Percentiles rank a stretch among this genome's conserved stretches.
These are phyloP conservation scores for Paracoccidioides lutzii DNA, from an alignment of 2,329 filamentous ascomycete genomes.

Conservation along the genomic window DNA sequence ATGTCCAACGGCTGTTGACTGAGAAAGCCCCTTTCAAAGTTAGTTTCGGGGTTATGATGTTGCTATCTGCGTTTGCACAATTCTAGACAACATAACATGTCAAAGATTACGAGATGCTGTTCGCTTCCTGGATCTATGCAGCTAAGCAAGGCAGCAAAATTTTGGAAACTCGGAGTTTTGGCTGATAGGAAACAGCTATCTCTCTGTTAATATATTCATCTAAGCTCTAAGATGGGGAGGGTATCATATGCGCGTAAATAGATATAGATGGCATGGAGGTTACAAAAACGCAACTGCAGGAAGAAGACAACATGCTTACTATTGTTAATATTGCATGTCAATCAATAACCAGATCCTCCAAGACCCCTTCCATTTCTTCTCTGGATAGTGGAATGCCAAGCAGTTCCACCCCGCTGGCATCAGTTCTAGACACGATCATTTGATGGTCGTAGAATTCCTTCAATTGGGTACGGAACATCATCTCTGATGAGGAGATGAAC, in stretches of 20 bases:
- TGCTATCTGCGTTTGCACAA: constrained; percentile 34
- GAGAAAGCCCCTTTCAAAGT: constrained; percentile 34
- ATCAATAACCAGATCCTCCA: constrained; percentile 56
- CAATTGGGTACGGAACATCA: constrained; percentile 83
- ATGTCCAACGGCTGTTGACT: constrained; percentile 27
- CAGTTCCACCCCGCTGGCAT: constrained; percentile 71
- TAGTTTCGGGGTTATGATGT: constrained; percentile 34
- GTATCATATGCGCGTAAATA: constrained; percentile 1
- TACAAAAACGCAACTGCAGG: not conserved
- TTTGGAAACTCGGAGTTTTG: not conserved
- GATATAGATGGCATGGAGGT: not conserved
- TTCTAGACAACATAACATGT: constrained; percentile 17
- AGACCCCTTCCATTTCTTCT: constrained; percentile 75
- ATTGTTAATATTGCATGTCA: constrained; percentile 10
- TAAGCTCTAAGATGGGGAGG: not conserved
- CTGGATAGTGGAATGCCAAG: constrained; percentile 73
- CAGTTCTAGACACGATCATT: constrained; percentile 83
- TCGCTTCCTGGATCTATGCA: not conserved
- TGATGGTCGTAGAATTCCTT: constrained; percentile 99
- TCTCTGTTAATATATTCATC: constrained; percentile 5
- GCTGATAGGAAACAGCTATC: constrained; percentile 6
- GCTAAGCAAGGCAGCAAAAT: not conserved
- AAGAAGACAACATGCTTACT: not conserved
- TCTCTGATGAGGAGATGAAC: constrained; percentile 92
- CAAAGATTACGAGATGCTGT: not conserved